A percentile compares a stretch with the other conserved stretches of the same genome.
phyloP scores from a whole-genome alignment of 1,284 basidiomycete genomes.

The Heterobasidion annosum region DNA sequence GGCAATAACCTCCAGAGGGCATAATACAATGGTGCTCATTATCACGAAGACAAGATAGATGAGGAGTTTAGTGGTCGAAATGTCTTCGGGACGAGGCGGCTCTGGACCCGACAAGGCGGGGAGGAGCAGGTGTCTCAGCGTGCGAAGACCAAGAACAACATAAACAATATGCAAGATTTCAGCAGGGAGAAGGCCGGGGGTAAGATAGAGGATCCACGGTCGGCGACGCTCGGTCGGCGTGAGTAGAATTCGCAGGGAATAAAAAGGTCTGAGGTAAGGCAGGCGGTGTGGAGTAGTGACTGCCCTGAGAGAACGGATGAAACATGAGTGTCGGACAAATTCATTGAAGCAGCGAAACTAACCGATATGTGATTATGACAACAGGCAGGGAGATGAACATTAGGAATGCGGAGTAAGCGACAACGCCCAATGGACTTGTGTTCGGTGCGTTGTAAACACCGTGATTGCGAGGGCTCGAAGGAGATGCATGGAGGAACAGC shows the following conservation, averaged over 20 bases:
- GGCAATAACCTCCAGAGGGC: constrained; percentile 78
- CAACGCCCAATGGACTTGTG: constrained; percentile 54
- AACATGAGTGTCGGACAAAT: neutral
- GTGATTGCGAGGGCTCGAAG: constrained; percentile 41
- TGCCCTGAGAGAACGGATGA: constrained; percentile 35
- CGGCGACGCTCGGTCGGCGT: constrained; percentile 76
- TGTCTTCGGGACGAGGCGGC: constrained; percentile 21
- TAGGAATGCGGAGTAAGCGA: constrained; percentile 54
- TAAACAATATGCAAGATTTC: constrained; percentile 62
- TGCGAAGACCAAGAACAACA: constrained; percentile 58
- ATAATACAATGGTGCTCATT: constrained; percentile 55
- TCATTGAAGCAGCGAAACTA: constrained; percentile 12
- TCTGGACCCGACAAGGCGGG: constrained; percentile 33
- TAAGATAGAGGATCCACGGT: constrained; percentile 77
- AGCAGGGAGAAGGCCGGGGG: constrained; percentile 72
- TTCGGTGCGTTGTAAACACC: constrained; percentile 65
- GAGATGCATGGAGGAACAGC: constrained; percentile 38
- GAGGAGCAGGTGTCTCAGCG: constrained; percentile 58
- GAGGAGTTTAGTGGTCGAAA: constrained; percentile 38
- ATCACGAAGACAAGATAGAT: constrained; percentile 58
- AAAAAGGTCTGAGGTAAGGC: constrained; percentile 51
- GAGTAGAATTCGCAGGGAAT: constrained; percentile 65
- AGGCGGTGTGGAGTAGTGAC: constrained; percentile 84
- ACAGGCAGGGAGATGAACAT: constrained; percentile 77
- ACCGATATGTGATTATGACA: constrained; percentile 76